phyloP scores from a whole-genome alignment of 805 yeast genomes.

The Yamadazyma nakazawae region DNA sequence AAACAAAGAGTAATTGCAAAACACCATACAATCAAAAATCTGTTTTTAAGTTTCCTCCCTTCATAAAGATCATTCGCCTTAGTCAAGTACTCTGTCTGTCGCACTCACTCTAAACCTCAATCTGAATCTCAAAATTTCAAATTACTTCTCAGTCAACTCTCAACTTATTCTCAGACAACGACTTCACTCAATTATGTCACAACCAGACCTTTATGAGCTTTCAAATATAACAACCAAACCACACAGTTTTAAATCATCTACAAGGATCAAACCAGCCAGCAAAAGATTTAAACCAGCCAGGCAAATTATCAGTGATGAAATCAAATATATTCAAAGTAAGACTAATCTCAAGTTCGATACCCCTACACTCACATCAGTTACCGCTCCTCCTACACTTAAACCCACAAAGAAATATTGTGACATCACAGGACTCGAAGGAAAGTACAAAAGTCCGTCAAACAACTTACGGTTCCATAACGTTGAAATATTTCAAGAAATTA shows the following conservation, averaged over 20 bases:
- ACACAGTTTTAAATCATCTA: slow-evolving; percentile 56
- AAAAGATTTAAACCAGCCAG: slow-evolving; percentile 70
- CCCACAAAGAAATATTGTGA: slow-evolving; percentile 89
- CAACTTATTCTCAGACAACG: not conserved
- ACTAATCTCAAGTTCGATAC: slow-evolving; percentile 40
- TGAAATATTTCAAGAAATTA: slow-evolving; percentile 72
- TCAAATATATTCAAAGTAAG: slow-evolving; percentile 52
- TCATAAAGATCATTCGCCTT: too few relatives aligned
- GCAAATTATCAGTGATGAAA: slow-evolving; percentile 76
- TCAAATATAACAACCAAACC: slow-evolving; percentile 39
- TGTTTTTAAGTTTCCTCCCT: too few relatives aligned
- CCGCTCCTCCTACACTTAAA: slow-evolving; percentile 82
- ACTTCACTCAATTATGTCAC: not conserved
- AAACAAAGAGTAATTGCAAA: too few relatives aligned
- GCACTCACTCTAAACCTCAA: too few relatives aligned
- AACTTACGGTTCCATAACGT: slow-evolving; percentile 76
- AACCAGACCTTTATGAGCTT: slow-evolving; percentile 24
- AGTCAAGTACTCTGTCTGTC: too few relatives aligned
- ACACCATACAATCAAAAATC: too few relatives aligned
- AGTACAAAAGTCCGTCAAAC: slow-evolving; percentile 70
- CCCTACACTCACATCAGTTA: slow-evolving; percentile 66
- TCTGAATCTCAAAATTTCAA: too few relatives aligned
- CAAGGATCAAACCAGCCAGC: slow-evolving; percentile 45
- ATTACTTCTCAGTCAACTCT: too few relatives aligned
- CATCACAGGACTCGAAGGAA: slow-evolving; percentile 82